Base-by-base conservation (phyloP, 768 basidiomycete species). In the Termitomyces sp. region DNA sequence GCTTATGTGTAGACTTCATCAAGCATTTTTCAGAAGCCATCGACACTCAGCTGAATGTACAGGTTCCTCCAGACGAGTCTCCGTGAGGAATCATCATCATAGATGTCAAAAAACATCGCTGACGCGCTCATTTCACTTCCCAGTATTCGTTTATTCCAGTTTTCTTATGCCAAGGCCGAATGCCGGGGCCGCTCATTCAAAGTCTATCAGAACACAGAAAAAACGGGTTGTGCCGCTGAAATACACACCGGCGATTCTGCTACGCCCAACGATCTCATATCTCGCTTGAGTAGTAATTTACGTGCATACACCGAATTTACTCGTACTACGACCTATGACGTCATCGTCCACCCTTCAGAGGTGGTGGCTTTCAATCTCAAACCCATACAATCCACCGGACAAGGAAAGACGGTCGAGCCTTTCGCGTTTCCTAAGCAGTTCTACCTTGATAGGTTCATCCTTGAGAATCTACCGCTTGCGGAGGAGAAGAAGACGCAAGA, bases 371-470 rank as follows among this genome's bases (percentile, higher is more conserved):
- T 91, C 69, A 78, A 85, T 35, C 68, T 82, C 35, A 72, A 61
- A 32, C 44, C 56, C 18, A 55, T 65, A 2, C 48, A 57, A 40
- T 60, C 68, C 11, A 48, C 68, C 28, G 59, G 60, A 33, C 49
- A 63, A 28, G 63, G 66, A 35, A 75, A 72, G 62, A 65, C 72
- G 2, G 64, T 71, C 1, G 78, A 81, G 42, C 74, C 76, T 2
- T 87, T 92, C 64, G 71, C 69, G 15, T 94, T 82, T 65, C 91
- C 91, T 2, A 83, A 81, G 65, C 75, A 77, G 20, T 76, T 94
- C 51, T 91, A 84, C 69, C 75, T 93, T 50, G 92, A 94, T 68
- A 84, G 86, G 55, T 94, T 91, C 65, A 65, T 92, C 63, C 77
- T 77, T 53, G 78, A 80, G 54, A 91, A 90, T 45, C 65, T 83